These are phyloP conservation scores for Keithomyces neogunnii DNA, from an alignment of 2,329 filamentous ascomycete species.

Conservation along the genomic window DNA sequence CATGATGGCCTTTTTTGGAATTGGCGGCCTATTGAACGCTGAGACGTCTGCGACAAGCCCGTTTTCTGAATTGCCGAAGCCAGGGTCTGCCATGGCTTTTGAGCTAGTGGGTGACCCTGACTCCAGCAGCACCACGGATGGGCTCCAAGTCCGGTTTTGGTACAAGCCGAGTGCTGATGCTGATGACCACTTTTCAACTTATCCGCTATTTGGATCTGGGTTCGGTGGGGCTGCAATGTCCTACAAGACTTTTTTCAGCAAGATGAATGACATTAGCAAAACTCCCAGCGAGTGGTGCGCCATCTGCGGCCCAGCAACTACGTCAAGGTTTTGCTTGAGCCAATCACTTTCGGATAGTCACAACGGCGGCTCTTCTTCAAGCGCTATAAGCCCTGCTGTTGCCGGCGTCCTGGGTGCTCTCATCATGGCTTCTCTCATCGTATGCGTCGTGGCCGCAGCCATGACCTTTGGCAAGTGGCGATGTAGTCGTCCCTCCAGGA, in stretches of 20 bases:
- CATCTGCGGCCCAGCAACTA: slow-evolving; percentile 24
- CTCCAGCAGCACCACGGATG: slow-evolving; percentile 15
- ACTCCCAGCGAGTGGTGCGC: slow-evolving; percentile 33
- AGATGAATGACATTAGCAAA: slow-evolving; percentile 28
- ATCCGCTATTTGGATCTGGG: slow-evolving; percentile 32
- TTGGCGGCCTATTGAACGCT: slow-evolving; percentile 36
- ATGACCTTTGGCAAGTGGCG: slow-evolving; percentile 25
- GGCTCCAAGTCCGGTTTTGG: slow-evolving; percentile 46
- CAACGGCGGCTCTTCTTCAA: neutral
- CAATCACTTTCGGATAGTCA: neutral
- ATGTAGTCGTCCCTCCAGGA: slow-evolving; percentile 12
- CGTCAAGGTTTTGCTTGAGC: slow-evolving; percentile 29
- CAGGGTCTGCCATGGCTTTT: slow-evolving; percentile 68
- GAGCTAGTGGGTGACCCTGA: slow-evolving; percentile 43
- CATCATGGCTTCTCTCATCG: slow-evolving; percentile 28
- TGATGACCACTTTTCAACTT: slow-evolving; percentile 23
- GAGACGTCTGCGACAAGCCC: slow-evolving; percentile 40
- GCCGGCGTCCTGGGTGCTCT: slow-evolving; percentile 39
- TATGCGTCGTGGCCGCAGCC: slow-evolving; percentile 22
- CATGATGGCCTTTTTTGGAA: slow-evolving; percentile 45
- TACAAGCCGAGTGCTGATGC: slow-evolving; percentile 41
- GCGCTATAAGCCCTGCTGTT: slow-evolving; percentile 26
- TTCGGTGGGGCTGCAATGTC: slow-evolving; percentile 23
- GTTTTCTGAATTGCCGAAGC: slow-evolving; percentile 44
- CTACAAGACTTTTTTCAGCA: slow-evolving; percentile 28